Evolutionary conservation across 1,139 yeast genomes (phyloP).

Genomic region (Yamadazyma triangularis): DNA sequence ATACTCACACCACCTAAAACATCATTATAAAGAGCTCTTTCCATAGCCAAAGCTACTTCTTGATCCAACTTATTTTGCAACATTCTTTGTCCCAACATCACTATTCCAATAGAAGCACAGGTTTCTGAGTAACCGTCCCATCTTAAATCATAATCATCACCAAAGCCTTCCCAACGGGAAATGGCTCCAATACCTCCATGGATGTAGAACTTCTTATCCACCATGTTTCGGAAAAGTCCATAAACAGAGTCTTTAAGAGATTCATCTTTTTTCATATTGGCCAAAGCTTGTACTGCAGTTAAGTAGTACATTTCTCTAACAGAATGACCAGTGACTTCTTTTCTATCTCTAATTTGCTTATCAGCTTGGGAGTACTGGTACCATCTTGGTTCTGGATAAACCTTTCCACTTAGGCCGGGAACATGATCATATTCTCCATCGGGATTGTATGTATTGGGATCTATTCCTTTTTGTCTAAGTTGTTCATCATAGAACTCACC

Average conservation of each 20-base stretch:
- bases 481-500: slow-evolving; percentile 15
- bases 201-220: slow-evolving; percentile 16
- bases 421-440: slow-evolving; percentile 7
- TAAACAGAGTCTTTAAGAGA: slow-evolving; percentile 10
- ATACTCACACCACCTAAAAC: slow-evolving; percentile 16
- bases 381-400: slow-evolving; percentile 14
- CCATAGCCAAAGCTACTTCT: slow-evolving; percentile 13
- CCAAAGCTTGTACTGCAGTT: slow-evolving; percentile 15
- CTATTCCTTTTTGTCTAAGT: slow-evolving; percentile 11
- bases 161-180: slow-evolving; percentile 19
- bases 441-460: slow-evolving; percentile 11
- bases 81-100: slow-evolving; percentile 12
- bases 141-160: slow-evolving; percentile 15
- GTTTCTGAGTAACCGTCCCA: slow-evolving; percentile 20
- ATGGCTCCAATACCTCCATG: slow-evolving; percentile 20
- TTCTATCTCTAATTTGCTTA: slow-evolving; percentile 9
- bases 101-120: slow-evolving; percentile 17
- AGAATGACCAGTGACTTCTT: slow-evolving; percentile 15
- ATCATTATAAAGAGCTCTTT: slow-evolving; percentile 15
- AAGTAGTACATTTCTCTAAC: slow-evolving; percentile 13
- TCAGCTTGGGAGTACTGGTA: slow-evolving; percentile 18
- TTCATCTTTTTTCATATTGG: slow-evolving; percentile 10
- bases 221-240: slow-evolving; percentile 15
- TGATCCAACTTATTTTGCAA: slow-evolving; percentile 8
- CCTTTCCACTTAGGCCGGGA: slow-evolving; percentile 1